These are phyloP conservation scores for Phytophthora citricola DNA, from an alignment of 352 stramenopile genomes.

Conservation along the genomic window DNA sequence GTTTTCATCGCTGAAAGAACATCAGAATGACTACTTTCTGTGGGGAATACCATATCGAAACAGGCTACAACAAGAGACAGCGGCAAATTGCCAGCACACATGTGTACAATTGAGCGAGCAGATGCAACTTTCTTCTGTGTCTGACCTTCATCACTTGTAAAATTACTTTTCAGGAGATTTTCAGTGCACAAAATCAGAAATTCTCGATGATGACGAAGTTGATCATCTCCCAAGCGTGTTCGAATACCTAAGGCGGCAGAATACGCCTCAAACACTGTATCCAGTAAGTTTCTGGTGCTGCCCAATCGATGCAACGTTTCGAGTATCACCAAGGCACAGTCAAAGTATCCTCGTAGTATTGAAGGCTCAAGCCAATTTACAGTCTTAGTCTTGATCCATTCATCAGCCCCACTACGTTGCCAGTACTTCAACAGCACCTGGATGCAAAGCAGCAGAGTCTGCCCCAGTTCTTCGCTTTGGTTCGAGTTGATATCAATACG, in stretches of 20 bases:
- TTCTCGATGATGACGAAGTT: constrained; percentile 12
- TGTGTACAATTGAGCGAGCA: constrained; percentile 25
- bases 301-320: constrained; percentile 14
- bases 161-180: constrained; percentile 25
- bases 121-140: constrained; percentile 11
- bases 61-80: constrained; percentile 21
- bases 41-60: neutral
- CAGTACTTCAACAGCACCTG: constrained; percentile 17
- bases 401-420: neutral
- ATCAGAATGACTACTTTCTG: neutral
- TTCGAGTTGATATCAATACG: neutral
- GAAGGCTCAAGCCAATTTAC: constrained; percentile 26
- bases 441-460: constrained; percentile 19
- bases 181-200: constrained; percentile 31
- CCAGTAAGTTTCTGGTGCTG: constrained; percentile 13
- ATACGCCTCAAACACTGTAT: constrained; percentile 33
- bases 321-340: constrained; percentile 36
- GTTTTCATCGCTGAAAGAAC: constrained; percentile 3
- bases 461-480: neutral
- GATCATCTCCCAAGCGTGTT: neutral
- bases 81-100: constrained; percentile 39
- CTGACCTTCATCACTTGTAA: neutral
- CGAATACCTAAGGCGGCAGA: constrained; percentile 5
- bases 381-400: constrained; percentile 5
- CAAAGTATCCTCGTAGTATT: constrained; percentile 30